Evolutionary conservation across 2,329 filamentous ascomycete species (phyloP), one percentile per base, ranked within the genome.

Genomic region (Dactylellina cionopaga): DNA sequence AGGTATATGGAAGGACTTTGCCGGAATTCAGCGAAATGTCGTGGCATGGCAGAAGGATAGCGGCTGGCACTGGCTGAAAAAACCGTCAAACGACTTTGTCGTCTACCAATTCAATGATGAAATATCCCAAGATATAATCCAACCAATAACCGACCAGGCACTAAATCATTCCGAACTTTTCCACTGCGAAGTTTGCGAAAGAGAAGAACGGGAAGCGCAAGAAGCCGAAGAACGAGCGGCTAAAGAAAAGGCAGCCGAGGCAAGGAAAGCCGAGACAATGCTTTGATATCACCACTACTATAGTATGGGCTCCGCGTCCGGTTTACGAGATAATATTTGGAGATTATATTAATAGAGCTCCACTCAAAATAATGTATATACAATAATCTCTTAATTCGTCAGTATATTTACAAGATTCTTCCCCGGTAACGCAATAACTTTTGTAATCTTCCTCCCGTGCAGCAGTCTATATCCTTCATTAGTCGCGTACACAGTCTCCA

Each of bases 331-430:
- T 43, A 43, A 22, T 22, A 35, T 37, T n/a, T 29, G n/a, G 49
- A 52, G 49, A 52, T 37, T 54, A 47, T 37, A 44, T 3, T 9
- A 59, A n/a, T 10, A 39, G 27, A 22, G 31, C 22, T 47, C n/a
- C 41, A 31, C 24, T 51, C 44, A 33, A 35, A 25, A 39, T 58
- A n/a, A 63, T 58, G 37, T 55, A 58, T 49, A 64, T 62, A 59
- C 56, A 74, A 17, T 19, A 43, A 25, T 80, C 83, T 68, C 41
- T 77, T n/a, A 78, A 52, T 88, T 74, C 56, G 68, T 29, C 10
- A 95, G 88, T 83, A 93, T 90, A 80, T 93, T 96, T 25, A 94
- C 85, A 52, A 91, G 83, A 79, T 84, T 88, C 10, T 90, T 90
- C 1, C 84, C 85, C 65, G 83, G 84, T 10, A 91, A 88, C 10